Conservation (phyloP, 2,329 filamentous ascomycete species). For the Colletotrichum navitas region DNA sequence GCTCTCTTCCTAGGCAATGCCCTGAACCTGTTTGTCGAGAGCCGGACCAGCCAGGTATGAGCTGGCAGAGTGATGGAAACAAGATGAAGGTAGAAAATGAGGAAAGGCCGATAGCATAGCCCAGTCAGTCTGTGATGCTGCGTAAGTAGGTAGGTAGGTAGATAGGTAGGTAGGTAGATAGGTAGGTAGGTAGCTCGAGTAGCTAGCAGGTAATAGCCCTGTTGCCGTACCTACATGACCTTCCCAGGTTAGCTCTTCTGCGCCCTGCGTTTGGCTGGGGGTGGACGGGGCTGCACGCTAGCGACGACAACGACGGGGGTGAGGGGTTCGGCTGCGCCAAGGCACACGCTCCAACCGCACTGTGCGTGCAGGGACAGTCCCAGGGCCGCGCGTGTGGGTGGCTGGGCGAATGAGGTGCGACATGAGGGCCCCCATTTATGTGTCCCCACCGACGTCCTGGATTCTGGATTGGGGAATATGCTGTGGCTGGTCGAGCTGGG, state of each 20-base stretch:
- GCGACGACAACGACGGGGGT: constrained; percentile 4
- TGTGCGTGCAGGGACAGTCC: constrained; percentile 37
- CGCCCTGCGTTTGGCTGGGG: constrained; percentile 10
- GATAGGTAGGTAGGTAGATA: no score
- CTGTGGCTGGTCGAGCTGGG: constrained; percentile 39
- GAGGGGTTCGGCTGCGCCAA: constrained; percentile 20
- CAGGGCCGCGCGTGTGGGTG: constrained; percentile 42
- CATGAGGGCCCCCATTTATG: not conserved
- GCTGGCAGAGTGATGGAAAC: not conserved
- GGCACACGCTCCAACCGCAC: constrained; percentile 18
- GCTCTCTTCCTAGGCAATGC: not conserved
- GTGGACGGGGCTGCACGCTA: constrained; percentile 11
- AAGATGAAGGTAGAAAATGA: not conserved
- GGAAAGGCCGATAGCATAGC: not conserved
- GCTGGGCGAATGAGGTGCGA: constrained; percentile 40
- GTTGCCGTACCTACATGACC: constrained; percentile 12
- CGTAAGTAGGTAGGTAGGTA: no score
- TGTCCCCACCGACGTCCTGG: constrained; percentile 15
- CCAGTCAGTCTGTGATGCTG: no score
- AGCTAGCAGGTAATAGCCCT: constrained; percentile 1
- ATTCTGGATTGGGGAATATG: constrained; percentile 30
- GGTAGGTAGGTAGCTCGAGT: no score
- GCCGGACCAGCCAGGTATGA: not conserved
- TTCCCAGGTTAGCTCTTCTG: constrained; percentile 5
- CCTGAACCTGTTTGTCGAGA: constrained; percentile 8